Conservation (phyloP, 176 grass and related monocot species). For the Eremochloa ophiuroides region DNA sequence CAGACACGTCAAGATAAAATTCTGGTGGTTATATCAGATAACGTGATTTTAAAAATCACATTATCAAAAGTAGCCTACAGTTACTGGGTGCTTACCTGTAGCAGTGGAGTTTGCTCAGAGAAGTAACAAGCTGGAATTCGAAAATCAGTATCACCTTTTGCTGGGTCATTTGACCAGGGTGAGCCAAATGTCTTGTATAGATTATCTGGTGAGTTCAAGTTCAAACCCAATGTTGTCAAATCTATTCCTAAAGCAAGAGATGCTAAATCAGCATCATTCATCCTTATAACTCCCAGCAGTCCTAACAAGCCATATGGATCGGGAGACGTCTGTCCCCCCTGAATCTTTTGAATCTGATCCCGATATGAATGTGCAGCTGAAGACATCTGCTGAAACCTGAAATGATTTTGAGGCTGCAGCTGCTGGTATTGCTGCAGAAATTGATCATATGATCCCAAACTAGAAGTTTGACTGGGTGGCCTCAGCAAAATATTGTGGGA, state of each 20-base stretch:
- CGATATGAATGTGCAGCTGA: constrained; percentile 63
- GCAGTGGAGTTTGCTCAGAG: constrained; percentile 51
- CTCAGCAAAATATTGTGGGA: constrained; percentile 67
- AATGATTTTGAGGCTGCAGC: constrained; percentile 63
- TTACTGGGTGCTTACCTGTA: constrained; percentile 46
- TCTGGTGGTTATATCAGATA: background rate
- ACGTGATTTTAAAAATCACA: background rate
- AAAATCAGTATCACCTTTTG: constrained; percentile 84
- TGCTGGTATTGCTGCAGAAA: constrained; percentile 92
- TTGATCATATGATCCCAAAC: constrained; percentile 80
- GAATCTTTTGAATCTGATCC: constrained; percentile 81
- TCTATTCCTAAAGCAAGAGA: constrained; percentile 97
- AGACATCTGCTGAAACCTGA: constrained; percentile 80
- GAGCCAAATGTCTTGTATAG: constrained; percentile 95
- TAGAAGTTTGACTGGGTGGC: constrained; percentile 59
- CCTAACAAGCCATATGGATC: constrained; percentile 88
- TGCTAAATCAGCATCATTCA: constrained; percentile 67
- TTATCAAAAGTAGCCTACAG: background rate
- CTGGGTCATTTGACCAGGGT: constrained; percentile 83
- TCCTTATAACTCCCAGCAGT: constrained; percentile 75
- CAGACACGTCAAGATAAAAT: background rate
- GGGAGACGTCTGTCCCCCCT: constrained; percentile 42
- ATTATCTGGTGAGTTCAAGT: constrained; percentile 90
- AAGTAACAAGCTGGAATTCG: constrained; percentile 77
- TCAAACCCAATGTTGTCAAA: constrained; percentile 79